These are phyloP conservation scores for Quercus ilex DNA, from an alignment of 306 rosid genomes.

Conservation along the genomic window DNA sequence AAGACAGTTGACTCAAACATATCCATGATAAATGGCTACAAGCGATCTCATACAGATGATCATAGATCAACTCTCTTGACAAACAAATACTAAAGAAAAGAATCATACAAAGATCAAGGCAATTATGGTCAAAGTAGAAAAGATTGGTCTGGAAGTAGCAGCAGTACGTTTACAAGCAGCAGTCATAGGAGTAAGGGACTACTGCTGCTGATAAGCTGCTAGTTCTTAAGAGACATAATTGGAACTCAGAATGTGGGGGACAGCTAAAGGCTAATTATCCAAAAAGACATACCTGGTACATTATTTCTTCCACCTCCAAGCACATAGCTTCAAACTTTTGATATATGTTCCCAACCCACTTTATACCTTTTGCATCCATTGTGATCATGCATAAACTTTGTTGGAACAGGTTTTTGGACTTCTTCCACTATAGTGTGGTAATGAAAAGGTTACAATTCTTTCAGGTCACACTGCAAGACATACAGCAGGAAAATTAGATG, in stretches of 20 bases:
- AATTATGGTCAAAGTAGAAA: background rate
- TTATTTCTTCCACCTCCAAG: slow-evolving; percentile 72
- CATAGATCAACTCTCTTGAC: slow-evolving; percentile 4
- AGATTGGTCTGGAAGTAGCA: background rate
- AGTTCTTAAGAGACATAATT: background rate
- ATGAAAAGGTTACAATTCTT: slow-evolving; percentile 5
- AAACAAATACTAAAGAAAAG: background rate
- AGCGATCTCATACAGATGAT: background rate
- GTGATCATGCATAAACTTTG: slow-evolving; percentile 23
- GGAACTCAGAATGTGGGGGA: background rate
- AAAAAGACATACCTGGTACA: slow-evolving; percentile 58
- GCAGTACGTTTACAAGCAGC: background rate
- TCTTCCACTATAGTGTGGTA: slow-evolving; percentile 18
- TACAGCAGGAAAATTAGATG: slow-evolving; percentile 13
- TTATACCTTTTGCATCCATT: slow-evolving; percentile 67
- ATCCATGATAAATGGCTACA: background rate
- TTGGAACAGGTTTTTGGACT: slow-evolving; percentile 5
- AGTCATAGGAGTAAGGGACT: background rate
- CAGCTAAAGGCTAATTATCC: slow-evolving; percentile 2
- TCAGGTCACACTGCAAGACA: slow-evolving; percentile 15
- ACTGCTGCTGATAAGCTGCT: background rate
- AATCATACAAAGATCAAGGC: background rate
- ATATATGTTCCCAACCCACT: slow-evolving; percentile 69
- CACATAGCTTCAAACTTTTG: slow-evolving; percentile 77
- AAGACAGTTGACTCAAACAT: slow-evolving; percentile 4